Evolutionary conservation across 176 grass and related monocot species (phyloP), one percentile per base, ranked within the genome.

Genomic region (Carex kokanica): DNA sequence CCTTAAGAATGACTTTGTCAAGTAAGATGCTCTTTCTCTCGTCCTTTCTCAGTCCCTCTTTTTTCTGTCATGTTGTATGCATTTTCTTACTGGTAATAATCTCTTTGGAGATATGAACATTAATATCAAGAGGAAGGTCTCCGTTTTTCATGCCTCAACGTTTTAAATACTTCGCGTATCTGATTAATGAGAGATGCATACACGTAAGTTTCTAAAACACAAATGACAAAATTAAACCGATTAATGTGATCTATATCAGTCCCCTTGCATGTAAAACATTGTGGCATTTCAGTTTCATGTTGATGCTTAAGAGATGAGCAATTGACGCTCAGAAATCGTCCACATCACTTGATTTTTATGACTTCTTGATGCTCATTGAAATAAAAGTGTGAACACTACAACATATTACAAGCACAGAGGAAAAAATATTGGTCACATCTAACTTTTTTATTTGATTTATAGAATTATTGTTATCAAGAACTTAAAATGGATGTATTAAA

Each of bases 1-100:
- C 55, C 90, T 98, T 59, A 94, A 93, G 89, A 98, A 98, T 4
- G 92, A 98, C 78, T 93, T 98, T 65, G 88, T 93, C 55, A 94
- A 98, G 92, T 98, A 91, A 94, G 92, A 81, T 70, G 54, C 17
- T 81, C 57, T 81, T 32, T 62, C 78, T 36, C 53, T 11, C 53
- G 2, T 23, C 27, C 40, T 12, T 15, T 61, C 55, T 61, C 54
- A n/a, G 3, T 79, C 21, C 3, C 1, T 34, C 29, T 15, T 14
- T 80, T 80, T 8, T 62, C 56, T 61, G 17, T 63, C 9, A 62
- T 43, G 4, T 3, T 63, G 8, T 81, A 40, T 54, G 25, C 13
- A 29, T 79, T 53, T 31, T 79, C 29, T 62, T 66, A 23, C 27
- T 25, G 67, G 38, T 21, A 45, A 20, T 43, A 45, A 71, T 45